These are phyloP conservation scores for Suillus discolor DNA, from an alignment of 768 basidiomycete species.

Conservation along the genomic window DNA sequence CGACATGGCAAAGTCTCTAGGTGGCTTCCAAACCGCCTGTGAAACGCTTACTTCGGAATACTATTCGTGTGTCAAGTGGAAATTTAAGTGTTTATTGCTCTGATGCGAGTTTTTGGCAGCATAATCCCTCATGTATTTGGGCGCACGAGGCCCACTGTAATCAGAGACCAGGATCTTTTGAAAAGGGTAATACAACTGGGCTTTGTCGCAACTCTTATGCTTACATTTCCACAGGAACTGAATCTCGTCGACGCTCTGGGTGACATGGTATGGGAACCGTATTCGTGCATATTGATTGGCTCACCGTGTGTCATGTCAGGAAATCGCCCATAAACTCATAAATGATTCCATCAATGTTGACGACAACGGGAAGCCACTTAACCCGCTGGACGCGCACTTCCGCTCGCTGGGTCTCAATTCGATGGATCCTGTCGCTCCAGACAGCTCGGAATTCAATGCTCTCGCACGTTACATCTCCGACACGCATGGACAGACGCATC, in stretches of 20 bases:
- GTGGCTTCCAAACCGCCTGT: conserved; percentile 42
- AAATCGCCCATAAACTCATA: conserved; percentile 62
- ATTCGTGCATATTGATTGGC: neutral
- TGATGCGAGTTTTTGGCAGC: conserved; percentile 26
- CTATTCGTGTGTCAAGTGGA: conserved; percentile 49
- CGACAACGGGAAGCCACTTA: conserved; percentile 48
- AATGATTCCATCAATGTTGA: conserved; percentile 38
- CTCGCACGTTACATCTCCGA: conserved; percentile 52
- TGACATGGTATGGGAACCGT: conserved; percentile 51
- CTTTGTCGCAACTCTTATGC: neutral
- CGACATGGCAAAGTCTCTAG: conserved; percentile 38
- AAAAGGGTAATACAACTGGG: conserved; percentile 38
- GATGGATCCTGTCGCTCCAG: conserved; percentile 48
- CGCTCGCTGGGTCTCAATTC: conserved; percentile 50
- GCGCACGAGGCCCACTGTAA: conserved; percentile 46
- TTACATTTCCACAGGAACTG: conserved; percentile 44
- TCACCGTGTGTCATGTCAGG: conserved; percentile 32
- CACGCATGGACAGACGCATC: conserved; percentile 60
- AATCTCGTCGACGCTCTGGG: conserved; percentile 67
- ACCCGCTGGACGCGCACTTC: conserved; percentile 61
- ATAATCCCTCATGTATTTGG: conserved; percentile 69
- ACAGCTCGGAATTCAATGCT: conserved; percentile 47
- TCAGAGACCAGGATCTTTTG: conserved; percentile 39
- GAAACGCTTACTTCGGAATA: conserved; percentile 52
- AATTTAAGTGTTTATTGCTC: neutral